Evolutionary conservation across 495 filamentous ascomycete species (phyloP).

Genomic region (Entonaema liquescens): DNA sequence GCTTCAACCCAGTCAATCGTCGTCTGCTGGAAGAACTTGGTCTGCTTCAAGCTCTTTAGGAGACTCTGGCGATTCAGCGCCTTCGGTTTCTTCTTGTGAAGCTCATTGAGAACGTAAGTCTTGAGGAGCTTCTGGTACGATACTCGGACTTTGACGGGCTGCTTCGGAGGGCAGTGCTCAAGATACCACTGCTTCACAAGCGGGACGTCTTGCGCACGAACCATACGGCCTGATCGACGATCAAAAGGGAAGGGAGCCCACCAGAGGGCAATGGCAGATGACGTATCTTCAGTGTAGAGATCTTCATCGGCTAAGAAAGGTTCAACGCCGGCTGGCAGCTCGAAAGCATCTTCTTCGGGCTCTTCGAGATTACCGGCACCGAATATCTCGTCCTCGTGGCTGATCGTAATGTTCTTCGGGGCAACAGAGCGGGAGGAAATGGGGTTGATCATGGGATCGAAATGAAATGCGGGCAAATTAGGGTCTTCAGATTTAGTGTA

Average conservation of each 20-base stretch:
- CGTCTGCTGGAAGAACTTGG: conserved; percentile 99
- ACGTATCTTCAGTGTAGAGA: conserved; percentile 87
- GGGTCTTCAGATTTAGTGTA: conserved; percentile 90
- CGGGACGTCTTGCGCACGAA: conserved; percentile 95
- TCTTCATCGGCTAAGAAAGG: conserved; percentile 93
- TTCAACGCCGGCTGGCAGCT: conserved; percentile 79
- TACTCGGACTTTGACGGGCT: conserved; percentile 98
- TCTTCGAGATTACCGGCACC: conserved; percentile 86
- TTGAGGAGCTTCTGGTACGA: conserved; percentile 99
- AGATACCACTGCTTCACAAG: conserved; percentile 99
- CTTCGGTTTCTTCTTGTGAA: conserved; percentile 94
- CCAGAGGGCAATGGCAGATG: conserved; percentile 93
- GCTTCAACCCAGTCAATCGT: conserved; percentile 99
- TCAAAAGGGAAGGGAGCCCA: conserved; percentile 99
- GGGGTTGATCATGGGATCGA: conserved; percentile 96
- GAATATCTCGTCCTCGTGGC: conserved; percentile 95
- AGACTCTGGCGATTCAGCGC: conserved; percentile 94
- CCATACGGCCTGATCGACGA: conserved; percentile 95
- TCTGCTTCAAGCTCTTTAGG: conserved; percentile 86
- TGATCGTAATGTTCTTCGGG: conserved; percentile 91
- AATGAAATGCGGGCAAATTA: conserved; percentile 94
- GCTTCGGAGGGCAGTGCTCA: conserved; percentile 87
- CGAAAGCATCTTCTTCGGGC: conserved; percentile 76
- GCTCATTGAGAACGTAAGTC: conserved; percentile 93
- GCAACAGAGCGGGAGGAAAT: conserved; percentile 95